phyloP scores from a whole-genome alignment of 1,139 yeast species.

The Sugiyamaella neomexicana region DNA sequence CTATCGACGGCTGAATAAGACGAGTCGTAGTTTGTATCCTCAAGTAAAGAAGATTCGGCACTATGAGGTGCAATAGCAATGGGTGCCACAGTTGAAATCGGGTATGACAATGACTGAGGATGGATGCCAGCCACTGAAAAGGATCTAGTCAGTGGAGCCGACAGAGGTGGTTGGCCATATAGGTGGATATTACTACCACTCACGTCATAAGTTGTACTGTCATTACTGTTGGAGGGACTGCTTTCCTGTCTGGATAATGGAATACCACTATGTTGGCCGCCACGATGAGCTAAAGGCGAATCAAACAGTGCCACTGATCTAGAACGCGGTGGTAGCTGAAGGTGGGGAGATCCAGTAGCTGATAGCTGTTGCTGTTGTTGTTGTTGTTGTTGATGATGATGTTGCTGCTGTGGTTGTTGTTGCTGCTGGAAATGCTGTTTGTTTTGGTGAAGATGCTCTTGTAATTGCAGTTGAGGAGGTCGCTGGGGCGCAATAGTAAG shows the following conservation, averaged over 20 bases:
- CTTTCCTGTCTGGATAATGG: constrained; percentile 12
- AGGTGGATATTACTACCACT: not conserved
- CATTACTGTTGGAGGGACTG: constrained; percentile 1
- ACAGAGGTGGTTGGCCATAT: constrained; percentile 9
- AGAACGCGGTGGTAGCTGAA: constrained; percentile 3
- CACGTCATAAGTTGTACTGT: constrained; percentile 6
- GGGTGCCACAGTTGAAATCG: constrained; percentile 16
- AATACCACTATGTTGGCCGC: constrained; percentile 8
- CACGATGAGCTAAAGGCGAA: constrained; percentile 26
- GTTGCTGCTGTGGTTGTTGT: not conserved
- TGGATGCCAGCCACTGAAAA: constrained; percentile 28
- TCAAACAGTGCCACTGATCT: constrained; percentile 20
- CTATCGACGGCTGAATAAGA: constrained; percentile 21
- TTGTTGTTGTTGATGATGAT: not conserved
- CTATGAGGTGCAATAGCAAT: constrained; percentile 15
- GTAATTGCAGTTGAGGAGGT: not conserved
- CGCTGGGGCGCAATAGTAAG: constrained; percentile 20
- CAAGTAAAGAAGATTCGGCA: constrained; percentile 12
- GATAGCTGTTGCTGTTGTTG: not conserved
- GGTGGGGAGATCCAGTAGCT: constrained; percentile 1
- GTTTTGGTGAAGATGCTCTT: not conserved
- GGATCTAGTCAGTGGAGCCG: constrained; percentile 28
- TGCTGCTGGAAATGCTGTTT: not conserved
- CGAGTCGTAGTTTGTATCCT: constrained; percentile 11
- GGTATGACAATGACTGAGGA: constrained; percentile 17